Conservation (phyloP, 768 basidiomycete species). For the Boletus rex-veris region DNA sequence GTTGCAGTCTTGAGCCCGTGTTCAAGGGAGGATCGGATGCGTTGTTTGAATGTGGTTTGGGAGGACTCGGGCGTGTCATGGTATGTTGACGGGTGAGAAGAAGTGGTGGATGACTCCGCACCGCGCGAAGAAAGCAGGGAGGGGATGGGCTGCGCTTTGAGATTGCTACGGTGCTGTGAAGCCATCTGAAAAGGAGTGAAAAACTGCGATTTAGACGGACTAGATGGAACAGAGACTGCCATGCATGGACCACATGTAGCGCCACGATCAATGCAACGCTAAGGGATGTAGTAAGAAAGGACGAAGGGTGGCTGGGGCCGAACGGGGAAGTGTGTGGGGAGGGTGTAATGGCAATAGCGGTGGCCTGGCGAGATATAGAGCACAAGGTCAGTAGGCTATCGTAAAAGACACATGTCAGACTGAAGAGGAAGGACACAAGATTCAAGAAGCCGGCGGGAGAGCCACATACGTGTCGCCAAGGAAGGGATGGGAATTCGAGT, state of each 20-base stretch:
- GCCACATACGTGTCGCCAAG: neutral
- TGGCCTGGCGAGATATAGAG: conserved; percentile 15
- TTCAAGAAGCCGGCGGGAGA: conserved; percentile 2
- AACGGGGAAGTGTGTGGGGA: conserved; percentile 4
- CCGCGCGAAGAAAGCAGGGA: conserved; percentile 43
- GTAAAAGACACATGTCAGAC: conserved; percentile 10
- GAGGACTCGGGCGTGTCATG: conserved; percentile 38
- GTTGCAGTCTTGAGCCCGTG: conserved; percentile 64
- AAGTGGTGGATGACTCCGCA: conserved; percentile 35
- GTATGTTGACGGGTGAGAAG: conserved; percentile 25
- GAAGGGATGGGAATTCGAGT: conserved; percentile 12
- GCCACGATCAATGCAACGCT: conserved; percentile 18
- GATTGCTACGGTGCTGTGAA: conserved; percentile 38
- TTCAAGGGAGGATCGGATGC: conserved; percentile 63
- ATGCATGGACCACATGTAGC: conserved; percentile 38
- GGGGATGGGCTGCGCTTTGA: conserved; percentile 31
- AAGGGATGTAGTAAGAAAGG: conserved; percentile 16
- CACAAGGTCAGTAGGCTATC: conserved; percentile 13
- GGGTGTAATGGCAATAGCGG: conserved; percentile 15
- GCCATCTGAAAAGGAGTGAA: conserved; percentile 47
- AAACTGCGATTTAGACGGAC: conserved; percentile 35
- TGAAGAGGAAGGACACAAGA: conserved; percentile 10
- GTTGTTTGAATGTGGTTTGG: conserved; percentile 52
- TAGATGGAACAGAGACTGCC: conserved; percentile 43
- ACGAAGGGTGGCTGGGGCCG: conserved; percentile 6